Evolutionary conservation across 2,329 filamentous ascomycete genomes (phyloP), one percentile per base, ranked within the genome.

Genomic region (Calonectria pseudoturangicola): DNA sequence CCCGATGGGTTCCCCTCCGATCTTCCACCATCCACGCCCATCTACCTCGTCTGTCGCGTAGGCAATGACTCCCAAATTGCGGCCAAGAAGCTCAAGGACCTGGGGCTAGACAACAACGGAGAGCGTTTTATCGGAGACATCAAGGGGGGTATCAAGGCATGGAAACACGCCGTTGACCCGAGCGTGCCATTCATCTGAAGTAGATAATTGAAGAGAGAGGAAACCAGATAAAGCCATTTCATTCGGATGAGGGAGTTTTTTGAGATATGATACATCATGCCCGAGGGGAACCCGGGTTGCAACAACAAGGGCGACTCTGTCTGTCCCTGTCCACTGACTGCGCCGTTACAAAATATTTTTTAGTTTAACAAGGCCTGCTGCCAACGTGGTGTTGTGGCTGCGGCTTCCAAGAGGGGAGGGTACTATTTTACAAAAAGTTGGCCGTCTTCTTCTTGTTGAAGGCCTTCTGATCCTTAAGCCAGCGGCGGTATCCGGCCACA

Each of bases 401-500:
- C 60, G 41, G 51, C 56, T 70, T 16, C 60, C 41, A 48, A 47
- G 41, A 28, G 25, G 30, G 43, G 60, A 48, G 30, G 33, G 21
- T 65, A 25, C 43, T 67, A 47, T 67, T 56, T 87, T 84, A 93
- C 75, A 92, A 85, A 84, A 92, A 92, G 80, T 86, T 91, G 77
- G 87, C 91, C 83, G 92, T 92, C 91, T 97, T 93, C 91, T 97
- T 98, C 88, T 95, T 95, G 87, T 98, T 98, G 87, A 98, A 99
- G 12, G 96, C 96, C 74, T 96, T 90, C 88, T 98, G 97, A 82
- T 99, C 97, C 89, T 98, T 98, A 81, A 99, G 87, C 97, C 97
- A 99, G 84, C 95, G 93, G 80, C 97, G 89, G 84, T 98, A 99
- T 58, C 95, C 96, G 67, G 92, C 89, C 27, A 98, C 95, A 80